Base-by-base conservation (phyloP, 306 rosid species). In the Cyamopsis tetragonoloba region DNA sequence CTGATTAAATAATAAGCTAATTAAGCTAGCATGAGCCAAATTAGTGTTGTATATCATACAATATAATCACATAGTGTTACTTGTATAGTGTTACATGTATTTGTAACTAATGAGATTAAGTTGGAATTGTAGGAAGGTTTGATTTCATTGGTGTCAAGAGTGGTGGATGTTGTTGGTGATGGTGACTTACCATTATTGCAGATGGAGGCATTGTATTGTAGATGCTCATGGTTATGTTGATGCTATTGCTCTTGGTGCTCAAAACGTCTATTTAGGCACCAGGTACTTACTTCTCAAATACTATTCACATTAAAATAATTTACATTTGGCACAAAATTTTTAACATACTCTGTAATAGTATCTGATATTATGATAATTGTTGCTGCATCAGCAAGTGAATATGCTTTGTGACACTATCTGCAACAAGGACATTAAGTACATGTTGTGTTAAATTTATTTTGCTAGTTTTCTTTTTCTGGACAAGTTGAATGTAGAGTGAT, bases 181-280 rank as follows among this genome's bases (percentile, higher is more conserved):
- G 48, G 38, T 56, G 78, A 77, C 17, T 85, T 92, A 61, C 95
- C 35, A 85, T 92, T 38, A 85, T 92, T 18, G 95, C 98, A 10
- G 88, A 96, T 1, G 96, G 98, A n/a, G 90, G 86, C 41, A n/a
- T n/a, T n/a, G n/a, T n/a, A 92, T 92, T 51, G 91, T 74, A 10
- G 95, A 89, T 77, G 85, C 80, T 1, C 81, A 89, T 5, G 96
- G 96, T 31, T 92, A 89, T 85, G 98, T 85, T 58, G 98, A 95
- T 61, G 92, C 92, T 14, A 46, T 92, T 64, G 98, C 98, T 63
- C 92, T 92, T 57, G 98, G 98, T 44, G 95, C 98, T 65, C 81
- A 68, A 50, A 96, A 89, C 18, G 47, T 89, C 38, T 82, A 89
- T 78, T 66, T 85, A 8, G 98, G 96, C 61, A 89, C 98, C 1